Base-by-base conservation (phyloP, 345 rosid species). In the Aurinia saxatilis region DNA sequence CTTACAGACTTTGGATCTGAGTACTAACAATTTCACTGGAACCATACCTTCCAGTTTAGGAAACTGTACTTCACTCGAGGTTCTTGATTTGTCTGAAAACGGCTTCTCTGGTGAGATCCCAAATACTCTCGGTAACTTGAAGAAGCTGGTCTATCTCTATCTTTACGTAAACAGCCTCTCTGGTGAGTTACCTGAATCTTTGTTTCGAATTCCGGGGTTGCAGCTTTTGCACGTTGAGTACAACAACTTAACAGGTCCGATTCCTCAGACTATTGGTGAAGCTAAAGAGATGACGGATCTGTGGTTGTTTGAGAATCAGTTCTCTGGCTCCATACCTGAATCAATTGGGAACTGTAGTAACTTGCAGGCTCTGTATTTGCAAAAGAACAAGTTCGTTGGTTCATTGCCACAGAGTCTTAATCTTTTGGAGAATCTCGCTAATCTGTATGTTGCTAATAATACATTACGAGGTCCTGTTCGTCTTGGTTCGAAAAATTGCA, bases 271-370 rank as follows among this genome's bases (percentile, higher is more conserved):
- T 71, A 68, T 88, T 9, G 83, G 96, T 2, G 58, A 78, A 37
- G 60, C 79, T 81, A 74, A 54, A 33, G 68, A 81, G 57, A 19
- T 79, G 34, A 2, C 16, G 44, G 62, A 34, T 13, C 68, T 91
- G 2, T 52, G 74, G 70, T 21, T 91, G 34, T 35, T 25, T 67
- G 27, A 63, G 34, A 91, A 91, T 65, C 54, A 48, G 19, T 65
- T 91, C 0, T 77, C 88, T n/a, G 96, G 95, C 35, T 46, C 68
- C 36, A 73, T 91, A 57, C 91, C 96, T 0, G 84, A 78, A 42
- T 76, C 91, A 7, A 68, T 86, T 42, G 91, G 91, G 45, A 74
- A 81, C 17, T 85, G 95, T 39, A 76, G 75, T 29, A 67, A 55
- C n/a, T 39, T 91, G 50, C 58, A 80, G 66, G 13, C 51, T 5